Evolutionary conservation across 352 stramenopile genomes (phyloP), one percentile per base, ranked within the genome.

Genomic region (Thalassiosira sp.): DNA sequence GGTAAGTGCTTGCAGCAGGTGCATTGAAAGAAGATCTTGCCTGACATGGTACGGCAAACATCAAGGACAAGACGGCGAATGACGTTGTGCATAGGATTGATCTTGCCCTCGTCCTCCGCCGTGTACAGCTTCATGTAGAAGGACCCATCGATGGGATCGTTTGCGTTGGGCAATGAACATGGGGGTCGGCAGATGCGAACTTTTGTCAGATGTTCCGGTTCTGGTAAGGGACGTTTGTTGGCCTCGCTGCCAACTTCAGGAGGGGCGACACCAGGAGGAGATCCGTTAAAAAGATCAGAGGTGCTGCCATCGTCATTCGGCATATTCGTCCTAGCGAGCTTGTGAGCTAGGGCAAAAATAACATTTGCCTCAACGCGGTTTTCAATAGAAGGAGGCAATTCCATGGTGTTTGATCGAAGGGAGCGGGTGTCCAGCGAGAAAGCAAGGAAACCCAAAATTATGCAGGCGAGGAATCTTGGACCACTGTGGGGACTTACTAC

Each of bases 11-110:
- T 37, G 57, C 57, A 65, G 35, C 35, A 31, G 15, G 35, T 22
- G 35, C 57, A 65, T 52, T 65, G 57, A 16, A 65, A 53, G 20
- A 53, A 53, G 57, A 65, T 11, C 10, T 16, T 24, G 15, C 57
- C 57, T 15, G 35, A 28, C 11, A 25, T 40, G 18, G 37, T 53
- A 18, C 37, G 57, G 15, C 40, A 37, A 2, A 65, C 57, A 20
- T 53, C 57, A 18, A 65, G 35, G 57, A 65, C 33, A 8, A 53
- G 10, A 5, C 35, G 35, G 40, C 57, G 57, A 8, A 65, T 37
- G n/a, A 52, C 33, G 15, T 53, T n/a, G 20, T 65, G 57, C 15
- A 28, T 37, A 6, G 57, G 57, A 20, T 65, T 65, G 33, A 65
- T 65, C 10, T 20, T 48, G 57, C 16, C 57, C 10, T 28, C 15